Percentiles rank a stretch among this genome's conserved stretches.
phyloP scores from a whole-genome alignment of 106 monocot species.

The Dioscorea alata region DNA sequence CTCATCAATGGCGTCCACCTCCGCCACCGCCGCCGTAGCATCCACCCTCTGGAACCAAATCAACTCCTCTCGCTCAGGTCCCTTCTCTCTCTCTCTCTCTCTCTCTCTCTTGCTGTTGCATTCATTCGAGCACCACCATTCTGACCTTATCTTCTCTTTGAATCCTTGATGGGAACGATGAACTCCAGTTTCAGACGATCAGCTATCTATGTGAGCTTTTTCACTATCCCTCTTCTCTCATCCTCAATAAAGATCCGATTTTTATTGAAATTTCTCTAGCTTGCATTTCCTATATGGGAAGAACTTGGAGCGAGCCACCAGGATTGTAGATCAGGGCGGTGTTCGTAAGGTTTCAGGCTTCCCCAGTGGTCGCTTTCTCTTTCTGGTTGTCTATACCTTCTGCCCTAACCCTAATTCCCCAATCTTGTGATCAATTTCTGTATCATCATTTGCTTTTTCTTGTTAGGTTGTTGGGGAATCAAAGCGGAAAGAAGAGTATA shows the following conservation, averaged over 20 bases:
- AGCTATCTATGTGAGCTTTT: conserved; percentile 38
- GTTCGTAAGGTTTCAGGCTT: conserved; percentile 37
- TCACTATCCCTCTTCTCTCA: not conserved
- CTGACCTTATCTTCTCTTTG: not conserved
- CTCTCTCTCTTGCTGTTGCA: not conserved
- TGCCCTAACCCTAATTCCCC: not conserved
- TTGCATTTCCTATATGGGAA: conserved; percentile 64
- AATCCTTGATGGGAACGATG: not conserved
- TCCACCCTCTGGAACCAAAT: conserved; percentile 40
- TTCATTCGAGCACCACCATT: not conserved
- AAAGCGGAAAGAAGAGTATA: conserved; percentile 81
- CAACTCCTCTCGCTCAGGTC: conserved; percentile 35
- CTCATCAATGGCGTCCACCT: conserved; percentile 1
- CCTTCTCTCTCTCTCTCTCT: not conserved
- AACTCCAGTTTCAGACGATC: conserved; percentile 48
- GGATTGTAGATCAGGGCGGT: conserved; percentile 61
- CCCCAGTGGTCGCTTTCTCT: conserved; percentile 59
- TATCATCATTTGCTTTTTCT: too few species aligned
- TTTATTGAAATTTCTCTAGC: conserved; percentile 14
- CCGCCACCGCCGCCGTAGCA: conserved; percentile 28
- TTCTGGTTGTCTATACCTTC: conserved; percentile 26
- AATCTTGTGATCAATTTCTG: too few species aligned
- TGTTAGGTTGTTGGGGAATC: conserved; percentile 81
- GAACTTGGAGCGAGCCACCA: conserved; percentile 64
- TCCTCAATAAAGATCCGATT: not conserved